phyloP scores from a whole-genome alignment of 1,284 basidiomycete species.

The Tranzscheliella williamsii region DNA sequence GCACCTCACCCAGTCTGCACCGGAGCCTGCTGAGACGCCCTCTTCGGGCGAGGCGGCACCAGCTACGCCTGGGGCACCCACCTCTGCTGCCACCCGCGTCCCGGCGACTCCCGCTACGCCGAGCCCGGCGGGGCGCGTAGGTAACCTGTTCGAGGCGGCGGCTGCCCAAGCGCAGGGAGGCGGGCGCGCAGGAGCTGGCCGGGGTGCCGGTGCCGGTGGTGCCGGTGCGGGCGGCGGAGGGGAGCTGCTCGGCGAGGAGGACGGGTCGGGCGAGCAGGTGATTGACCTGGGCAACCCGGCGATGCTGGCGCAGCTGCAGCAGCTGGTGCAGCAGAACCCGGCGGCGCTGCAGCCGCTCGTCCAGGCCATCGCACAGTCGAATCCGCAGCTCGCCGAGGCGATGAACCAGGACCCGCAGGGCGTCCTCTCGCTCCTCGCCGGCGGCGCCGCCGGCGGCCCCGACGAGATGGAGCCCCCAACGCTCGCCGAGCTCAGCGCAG shows the following conservation, averaged over 20 bases:
- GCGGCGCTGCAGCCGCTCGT: conserved; percentile 57
- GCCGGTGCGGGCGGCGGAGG: conserved; percentile 28
- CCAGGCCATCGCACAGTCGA: conserved; percentile 58
- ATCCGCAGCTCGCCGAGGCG: conserved; percentile 57
- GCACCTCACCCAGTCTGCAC: conserved; percentile 55
- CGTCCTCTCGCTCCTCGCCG: conserved; percentile 53
- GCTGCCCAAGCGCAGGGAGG: conserved; percentile 53
- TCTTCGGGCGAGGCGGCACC: conserved; percentile 76
- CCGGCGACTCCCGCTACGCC: conserved; percentile 41
- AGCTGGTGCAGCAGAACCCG: conserved; percentile 56
- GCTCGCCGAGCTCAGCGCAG: conserved; percentile 44
- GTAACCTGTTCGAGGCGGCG: conserved; percentile 62
- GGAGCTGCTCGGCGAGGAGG: conserved; percentile 45
- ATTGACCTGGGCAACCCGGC: conserved; percentile 59
- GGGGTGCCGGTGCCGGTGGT: conserved; percentile 17
- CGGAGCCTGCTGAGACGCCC: conserved; percentile 60
- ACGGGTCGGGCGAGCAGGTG: conserved; percentile 49
- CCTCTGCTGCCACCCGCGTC: conserved; percentile 59
- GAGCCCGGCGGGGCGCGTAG: conserved; percentile 40
- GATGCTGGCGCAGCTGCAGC: conserved; percentile 55
- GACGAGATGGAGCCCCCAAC: conserved; percentile 51
- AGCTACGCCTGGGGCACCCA: conserved; percentile 64
- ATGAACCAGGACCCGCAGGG: conserved; percentile 56
- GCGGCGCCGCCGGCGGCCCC: conserved; percentile 36
- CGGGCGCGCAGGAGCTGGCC: conserved; percentile 9